Conservation (phyloP, 805 yeast genomes). For the Wickerhamomyces bisporus region DNA sequence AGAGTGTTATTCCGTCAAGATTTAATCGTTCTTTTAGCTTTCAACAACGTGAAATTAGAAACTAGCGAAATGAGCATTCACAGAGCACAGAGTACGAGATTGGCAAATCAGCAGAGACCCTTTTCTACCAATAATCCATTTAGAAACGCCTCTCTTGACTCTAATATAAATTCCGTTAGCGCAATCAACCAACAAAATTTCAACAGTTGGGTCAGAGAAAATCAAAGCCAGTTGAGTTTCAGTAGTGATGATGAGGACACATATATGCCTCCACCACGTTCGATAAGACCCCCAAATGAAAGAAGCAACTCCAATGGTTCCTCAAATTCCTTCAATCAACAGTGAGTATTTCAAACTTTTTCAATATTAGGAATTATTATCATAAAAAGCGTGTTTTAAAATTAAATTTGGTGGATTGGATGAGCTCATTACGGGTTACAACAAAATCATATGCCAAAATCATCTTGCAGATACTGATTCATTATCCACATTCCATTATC, state of each 20-base stretch:
- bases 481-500: too few relatives aligned
- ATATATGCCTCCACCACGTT: constrained; percentile 20
- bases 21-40: too few relatives aligned
- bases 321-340: constrained; percentile 4
- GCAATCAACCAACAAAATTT: constrained; percentile 34
- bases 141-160: constrained; percentile 38
- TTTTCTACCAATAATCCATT: constrained; percentile 73
- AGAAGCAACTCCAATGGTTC: constrained; percentile 14
- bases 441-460: too few relatives aligned
- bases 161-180: constrained; percentile 24
- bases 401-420: too few relatives aligned
- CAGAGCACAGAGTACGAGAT: neutral
- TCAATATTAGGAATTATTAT: too few relatives aligned
- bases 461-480: too few relatives aligned
- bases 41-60: too few relatives aligned
- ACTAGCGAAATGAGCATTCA: neutral
- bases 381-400: too few relatives aligned
- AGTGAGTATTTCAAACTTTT: neutral
- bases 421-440: too few relatives aligned
- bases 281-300: constrained; percentile 15
- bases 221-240: constrained; percentile 34
- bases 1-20: neutral
- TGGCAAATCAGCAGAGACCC: constrained; percentile 24
- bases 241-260: constrained; percentile 37
- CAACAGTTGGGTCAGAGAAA: constrained; percentile 53